Evolutionary conservation across 2,329 filamentous ascomycete genomes (phyloP).

Genomic region (Fusarium tjaetaba): DNA sequence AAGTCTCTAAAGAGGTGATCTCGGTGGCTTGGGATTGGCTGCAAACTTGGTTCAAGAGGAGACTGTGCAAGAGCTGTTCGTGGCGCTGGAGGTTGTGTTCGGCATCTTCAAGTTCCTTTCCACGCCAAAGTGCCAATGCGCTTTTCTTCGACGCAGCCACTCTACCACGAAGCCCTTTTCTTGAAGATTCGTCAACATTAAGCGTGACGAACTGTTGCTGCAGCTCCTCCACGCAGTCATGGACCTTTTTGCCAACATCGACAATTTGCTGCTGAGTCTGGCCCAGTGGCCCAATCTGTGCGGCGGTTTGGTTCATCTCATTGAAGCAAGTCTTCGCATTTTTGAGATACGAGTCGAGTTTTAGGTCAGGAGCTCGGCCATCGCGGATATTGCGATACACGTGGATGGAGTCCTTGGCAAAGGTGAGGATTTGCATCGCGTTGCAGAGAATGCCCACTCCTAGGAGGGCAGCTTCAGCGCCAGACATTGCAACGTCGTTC

Average conservation of each 20-base stretch:
- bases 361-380: neutral
- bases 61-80: neutral
- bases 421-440: neutral
- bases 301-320: neutral
- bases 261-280: neutral
- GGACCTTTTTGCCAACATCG: neutral
- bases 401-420: neutral
- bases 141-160: fast-evolving
- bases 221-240: neutral
- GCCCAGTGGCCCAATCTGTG: fast-evolving
- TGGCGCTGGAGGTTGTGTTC: neutral
- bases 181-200: fast-evolving
- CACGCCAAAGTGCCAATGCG: neutral
- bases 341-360: neutral
- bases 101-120: neutral
- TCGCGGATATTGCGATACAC: neutral
- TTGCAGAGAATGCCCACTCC: neutral
- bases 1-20: neutral
- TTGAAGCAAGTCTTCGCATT: neutral
- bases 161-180: neutral
- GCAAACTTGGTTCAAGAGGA: fast-evolving
- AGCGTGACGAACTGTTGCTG: neutral
- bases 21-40: neutral
- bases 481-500: neutral
- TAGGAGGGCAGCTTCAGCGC: neutral